Base-by-base conservation (phyloP, 345 rosid genomes). In the Eucalyptus fibrosa region DNA sequence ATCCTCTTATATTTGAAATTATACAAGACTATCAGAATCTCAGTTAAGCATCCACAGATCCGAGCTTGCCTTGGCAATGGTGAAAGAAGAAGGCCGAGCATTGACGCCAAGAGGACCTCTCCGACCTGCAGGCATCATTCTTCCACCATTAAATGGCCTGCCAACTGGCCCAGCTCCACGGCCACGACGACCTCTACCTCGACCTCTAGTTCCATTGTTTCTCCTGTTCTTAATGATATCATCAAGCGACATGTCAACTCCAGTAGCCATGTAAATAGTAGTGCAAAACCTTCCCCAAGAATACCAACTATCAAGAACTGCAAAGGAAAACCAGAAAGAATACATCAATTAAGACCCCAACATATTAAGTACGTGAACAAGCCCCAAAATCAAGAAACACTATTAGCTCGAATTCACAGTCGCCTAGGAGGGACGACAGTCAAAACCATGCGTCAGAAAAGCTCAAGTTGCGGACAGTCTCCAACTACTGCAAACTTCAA, bases 61-160 rank as follows among this genome's bases (percentile, higher is more conserved):
- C 90, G 92, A 93, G 99, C 99, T 96, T 98, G 99, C 99, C 99
- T 98, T 98, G 92, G 97, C 95, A 90, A 95, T 97, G 1, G 96
- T 56, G 89, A 91, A 92, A 44, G 94, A 92, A 34, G 99, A 93
- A 92, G 97, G 95, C 86, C 96, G 96, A 85, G 97, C 87, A 91
- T 92, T 95, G 60, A 97, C 92, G 80, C 94, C 92, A 23, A 98
- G 96, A 91, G 97, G 97, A 91, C 96, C 98, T 91, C 93, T 95
- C 45, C 91, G 98, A 92, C 77, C 92, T 44, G 94, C 87, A 88
- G 96, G 97, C 40, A 90, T 34, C 93, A 95, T 93, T 95, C 98
- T 97, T 92, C 97, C 96, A 91, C 92, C 95, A 90, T 88, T 87
- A 53, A 89, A 91, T 30, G 89, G 45, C 90, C 94, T 91, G 55